Evolutionary conservation across 495 filamentous ascomycete species (phyloP).

Genomic region (Clavariopsis aquatica): DNA sequence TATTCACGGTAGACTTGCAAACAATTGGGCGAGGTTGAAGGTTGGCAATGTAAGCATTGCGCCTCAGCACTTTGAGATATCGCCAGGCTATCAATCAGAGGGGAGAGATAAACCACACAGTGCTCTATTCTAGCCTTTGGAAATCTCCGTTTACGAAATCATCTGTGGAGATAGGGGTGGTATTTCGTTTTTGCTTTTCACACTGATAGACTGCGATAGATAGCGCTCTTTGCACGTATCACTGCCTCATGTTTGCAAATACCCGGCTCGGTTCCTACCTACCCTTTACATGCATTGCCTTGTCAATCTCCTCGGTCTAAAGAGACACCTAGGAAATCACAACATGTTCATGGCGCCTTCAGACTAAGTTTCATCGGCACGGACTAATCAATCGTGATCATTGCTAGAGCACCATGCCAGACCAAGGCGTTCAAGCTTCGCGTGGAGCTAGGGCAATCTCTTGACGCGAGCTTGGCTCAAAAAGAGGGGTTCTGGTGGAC

Average conservation of each 20-base stretch:
- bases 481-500: not conserved
- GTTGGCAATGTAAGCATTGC: not conserved
- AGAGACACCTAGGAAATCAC: no score
- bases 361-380: no score
- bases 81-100: no score
- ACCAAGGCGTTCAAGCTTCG: conserved; percentile 11
- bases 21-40: no score
- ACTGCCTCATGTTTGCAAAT: no score
- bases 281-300: not conserved
- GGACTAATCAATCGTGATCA: no score
- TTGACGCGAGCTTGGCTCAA: conserved; percentile 5
- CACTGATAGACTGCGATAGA: not conserved
- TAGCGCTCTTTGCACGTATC: not conserved
- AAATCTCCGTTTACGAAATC: not conserved
- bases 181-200: not conserved
- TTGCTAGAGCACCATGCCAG: no score
- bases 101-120: not conserved
- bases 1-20: no score
- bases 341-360: no score
- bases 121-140: not conserved
- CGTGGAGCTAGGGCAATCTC: not conserved
- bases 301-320: no score
- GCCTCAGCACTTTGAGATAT: not conserved
- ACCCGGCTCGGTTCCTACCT: no score
- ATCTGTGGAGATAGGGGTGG: not conserved